phyloP scores from a whole-genome alignment of 805 yeast species.

The Yueomyces sinensis region DNA sequence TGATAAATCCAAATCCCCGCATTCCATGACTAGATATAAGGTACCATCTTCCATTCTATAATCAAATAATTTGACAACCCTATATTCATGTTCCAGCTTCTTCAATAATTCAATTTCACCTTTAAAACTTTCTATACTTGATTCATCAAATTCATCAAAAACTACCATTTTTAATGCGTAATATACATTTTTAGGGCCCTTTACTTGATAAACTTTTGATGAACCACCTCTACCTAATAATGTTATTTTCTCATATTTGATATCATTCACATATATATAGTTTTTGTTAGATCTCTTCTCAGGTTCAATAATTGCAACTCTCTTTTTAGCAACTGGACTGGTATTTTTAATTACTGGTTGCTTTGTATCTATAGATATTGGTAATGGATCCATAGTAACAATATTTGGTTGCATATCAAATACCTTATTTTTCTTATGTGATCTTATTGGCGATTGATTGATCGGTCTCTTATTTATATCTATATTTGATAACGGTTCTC shows the following conservation, averaged over 20 bases:
- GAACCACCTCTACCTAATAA: conserved; percentile 85
- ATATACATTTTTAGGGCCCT: conserved; percentile 37
- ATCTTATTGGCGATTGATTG: neutral
- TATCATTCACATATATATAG: conserved; percentile 37
- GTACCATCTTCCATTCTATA: conserved; percentile 53
- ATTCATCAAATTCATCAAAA: conserved; percentile 68
- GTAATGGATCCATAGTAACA: neutral
- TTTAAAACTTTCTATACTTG: conserved; percentile 65
- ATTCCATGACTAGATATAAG: conserved; percentile 75
- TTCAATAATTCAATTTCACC: conserved; percentile 75
- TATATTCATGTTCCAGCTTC: conserved; percentile 40
- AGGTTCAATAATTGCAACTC: conserved; percentile 11
- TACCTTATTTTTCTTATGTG: neutral
- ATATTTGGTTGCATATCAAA: neutral
- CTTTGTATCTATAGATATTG: neutral
- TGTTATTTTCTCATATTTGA: conserved; percentile 60
- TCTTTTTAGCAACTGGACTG: neutral
- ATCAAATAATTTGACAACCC: conserved; percentile 73
- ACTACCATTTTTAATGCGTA: conserved; percentile 75
- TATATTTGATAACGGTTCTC: conserved; percentile 19
- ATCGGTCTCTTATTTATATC: conserved; percentile 9
- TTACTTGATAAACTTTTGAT: conserved; percentile 78
- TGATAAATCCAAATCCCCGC: conserved; percentile 86
- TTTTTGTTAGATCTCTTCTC: conserved; percentile 4
- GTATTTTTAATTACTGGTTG: neutral